Percentiles rank a stretch among this genome's conserved stretches.
These are phyloP conservation scores for Microsporum ferrugineum DNA, from an alignment of 2,329 filamentous ascomycete genomes.

Conservation along the genomic window DNA sequence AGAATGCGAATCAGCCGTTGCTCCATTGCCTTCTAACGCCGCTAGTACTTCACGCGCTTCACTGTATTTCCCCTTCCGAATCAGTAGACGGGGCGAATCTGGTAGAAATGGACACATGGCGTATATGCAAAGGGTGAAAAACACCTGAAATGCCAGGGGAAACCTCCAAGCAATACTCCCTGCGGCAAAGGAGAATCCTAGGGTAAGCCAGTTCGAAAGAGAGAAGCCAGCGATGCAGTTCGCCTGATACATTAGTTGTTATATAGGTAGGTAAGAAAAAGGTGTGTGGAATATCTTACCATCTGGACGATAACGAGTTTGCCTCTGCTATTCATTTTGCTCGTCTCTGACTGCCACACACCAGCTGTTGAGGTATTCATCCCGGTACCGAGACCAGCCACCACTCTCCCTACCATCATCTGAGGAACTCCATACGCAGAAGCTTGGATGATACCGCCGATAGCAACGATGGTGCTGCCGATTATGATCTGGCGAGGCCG, in stretches of 20 bases:
- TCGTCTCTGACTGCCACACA: constrained; percentile 39
- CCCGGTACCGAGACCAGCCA: constrained; percentile 41
- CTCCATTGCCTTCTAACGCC: constrained; percentile 28
- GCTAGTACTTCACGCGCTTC: constrained; percentile 37
- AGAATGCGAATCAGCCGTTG: constrained; percentile 19
- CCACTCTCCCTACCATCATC: constrained; percentile 38
- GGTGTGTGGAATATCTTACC: constrained; percentile 8
- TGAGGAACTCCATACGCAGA: constrained; percentile 28
- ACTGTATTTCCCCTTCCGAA: constrained; percentile 24
- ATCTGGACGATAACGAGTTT: constrained; percentile 41
- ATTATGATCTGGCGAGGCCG: constrained; percentile 38
- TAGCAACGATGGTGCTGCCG: constrained; percentile 39
- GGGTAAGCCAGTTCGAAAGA: constrained; percentile 38
- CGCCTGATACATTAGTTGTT: constrained; percentile 13
- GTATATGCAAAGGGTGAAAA: constrained; percentile 32
- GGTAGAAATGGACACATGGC: constrained; percentile 27
- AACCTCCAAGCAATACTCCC: constrained; percentile 33
- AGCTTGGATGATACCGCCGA: constrained; percentile 19
- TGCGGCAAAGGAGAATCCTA: constrained; percentile 22
- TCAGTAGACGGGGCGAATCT: constrained; percentile 25
- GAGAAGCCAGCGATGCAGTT: constrained; percentile 31
- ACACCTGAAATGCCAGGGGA: constrained; percentile 40
- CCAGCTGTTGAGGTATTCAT: constrained; percentile 41
- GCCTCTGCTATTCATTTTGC: constrained; percentile 42
- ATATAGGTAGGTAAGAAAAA: constrained; percentile 29